Evolutionary conservation across 1,284 basidiomycete genomes (phyloP), one percentile per base, ranked within the genome.

Genomic region (Ganoderma lucidum): DNA sequence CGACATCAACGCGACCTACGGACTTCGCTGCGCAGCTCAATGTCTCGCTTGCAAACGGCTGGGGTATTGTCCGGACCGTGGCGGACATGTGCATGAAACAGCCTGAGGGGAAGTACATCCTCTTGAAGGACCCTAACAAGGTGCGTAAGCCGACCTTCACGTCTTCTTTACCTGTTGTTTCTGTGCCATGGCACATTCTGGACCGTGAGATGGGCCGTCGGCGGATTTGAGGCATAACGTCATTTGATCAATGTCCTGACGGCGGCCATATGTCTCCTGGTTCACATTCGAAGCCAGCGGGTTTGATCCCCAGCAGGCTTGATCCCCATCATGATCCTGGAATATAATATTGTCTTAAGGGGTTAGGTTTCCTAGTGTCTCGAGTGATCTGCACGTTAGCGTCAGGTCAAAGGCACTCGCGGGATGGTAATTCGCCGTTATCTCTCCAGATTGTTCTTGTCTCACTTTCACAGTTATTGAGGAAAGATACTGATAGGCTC

Each of bases 1-100:
- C 97, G 14, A 95, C 96, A 58, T 97, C 96, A 63, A 92, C 96
- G 87, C 96, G 98, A 73, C 97, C 98, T 3, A 88, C 89, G 41
- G 98, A 99, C 74, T 98, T 99, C 78, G 97, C 98, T 14, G 87
- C 85, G 35, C 98, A 99, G 83, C 93, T 99, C 78, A 99, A 99
- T 79, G 92, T 99, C 67, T 98, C 96, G 62, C 84, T 99, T 70
- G 84, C 93, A 64, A 99, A 99, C 80, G 98, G 98, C 35, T 99
- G 97, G 97, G 98, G 98, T 72, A 99, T 99, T 78, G 96, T 99
- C 39, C 89, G 97, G 68, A 97, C 95, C 32, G 92, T 98, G 70
- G 93, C 94, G 58, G 96, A 98, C 79, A 81, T 98, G 70, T 94
- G 93, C 80, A 90, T 97, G 89, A 96, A 96, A 82, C 93, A 96